Conservation (phyloP, 2,329 filamentous ascomycete genomes). For the Aspergillus clavatus region DNA sequence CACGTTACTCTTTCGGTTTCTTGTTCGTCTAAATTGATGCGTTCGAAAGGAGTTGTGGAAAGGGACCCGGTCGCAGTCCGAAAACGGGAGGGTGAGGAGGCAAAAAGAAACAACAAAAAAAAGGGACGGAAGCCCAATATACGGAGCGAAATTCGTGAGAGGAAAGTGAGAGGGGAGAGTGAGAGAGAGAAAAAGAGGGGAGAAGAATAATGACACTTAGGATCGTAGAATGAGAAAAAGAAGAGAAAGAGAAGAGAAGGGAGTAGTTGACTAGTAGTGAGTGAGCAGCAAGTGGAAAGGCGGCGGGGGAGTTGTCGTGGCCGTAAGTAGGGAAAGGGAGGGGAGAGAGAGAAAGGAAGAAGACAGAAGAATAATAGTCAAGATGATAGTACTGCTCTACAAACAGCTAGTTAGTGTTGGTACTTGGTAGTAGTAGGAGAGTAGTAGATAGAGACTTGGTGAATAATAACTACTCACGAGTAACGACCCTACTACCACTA, state of each 20-base stretch:
- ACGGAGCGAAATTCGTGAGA: too few relatives aligned
- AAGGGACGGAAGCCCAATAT: too few relatives aligned
- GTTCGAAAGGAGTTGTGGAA: constrained; percentile 5
- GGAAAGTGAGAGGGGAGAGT: background rate
- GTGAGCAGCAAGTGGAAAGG: constrained; percentile 1
- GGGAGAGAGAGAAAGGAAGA: background rate
- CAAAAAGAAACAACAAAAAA: too few relatives aligned
- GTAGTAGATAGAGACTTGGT: background rate
- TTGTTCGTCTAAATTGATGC: background rate
- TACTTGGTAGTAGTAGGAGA: background rate
- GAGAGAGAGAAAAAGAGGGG: constrained; percentile 5
- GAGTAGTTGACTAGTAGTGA: too few relatives aligned
- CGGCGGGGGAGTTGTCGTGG: background rate
- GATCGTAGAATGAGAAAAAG: too few relatives aligned
- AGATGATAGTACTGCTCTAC: background rate
- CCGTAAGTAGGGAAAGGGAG: constrained; percentile 1
- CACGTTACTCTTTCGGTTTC: background rate
- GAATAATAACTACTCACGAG: background rate
- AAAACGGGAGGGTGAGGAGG: constrained; percentile 13
- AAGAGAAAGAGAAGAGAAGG: constrained; percentile 4
- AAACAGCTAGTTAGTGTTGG: too few relatives aligned
- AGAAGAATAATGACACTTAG: constrained; percentile 6
- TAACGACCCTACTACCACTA: too few relatives aligned
- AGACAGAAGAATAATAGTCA: background rate
- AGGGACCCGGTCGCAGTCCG: constrained; percentile 9